Evolutionary conservation across 2,329 filamentous ascomycete genomes (phyloP).

Genomic region (Botrytis galanthina): DNA sequence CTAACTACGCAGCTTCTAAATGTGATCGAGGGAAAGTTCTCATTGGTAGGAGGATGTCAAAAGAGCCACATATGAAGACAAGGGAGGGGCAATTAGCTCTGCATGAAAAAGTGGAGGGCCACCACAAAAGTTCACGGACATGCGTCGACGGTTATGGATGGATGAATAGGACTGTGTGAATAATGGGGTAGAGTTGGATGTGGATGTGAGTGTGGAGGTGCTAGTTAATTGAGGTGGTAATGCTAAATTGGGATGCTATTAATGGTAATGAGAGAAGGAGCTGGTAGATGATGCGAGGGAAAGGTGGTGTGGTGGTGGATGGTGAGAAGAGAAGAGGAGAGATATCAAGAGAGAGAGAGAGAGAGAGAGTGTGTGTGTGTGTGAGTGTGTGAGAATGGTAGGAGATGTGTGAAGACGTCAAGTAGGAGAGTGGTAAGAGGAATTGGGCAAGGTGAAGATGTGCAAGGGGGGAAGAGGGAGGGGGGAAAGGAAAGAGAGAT

Average conservation of each 20-base stretch:
- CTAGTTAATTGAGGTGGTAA: background rate
- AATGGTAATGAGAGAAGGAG: background rate
- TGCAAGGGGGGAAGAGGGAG: background rate
- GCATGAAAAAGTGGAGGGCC: constrained; percentile 1
- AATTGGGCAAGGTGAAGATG: background rate
- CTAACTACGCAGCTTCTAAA: background rate
- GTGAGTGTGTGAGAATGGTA: background rate
- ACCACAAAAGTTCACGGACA: constrained; percentile 2
- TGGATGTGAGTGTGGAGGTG: background rate
- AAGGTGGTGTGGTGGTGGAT: background rate
- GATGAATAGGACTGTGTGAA: constrained; percentile 2
- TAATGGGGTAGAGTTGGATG: background rate
- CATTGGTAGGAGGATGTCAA: background rate
- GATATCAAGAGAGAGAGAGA: background rate
- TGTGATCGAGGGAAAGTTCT: background rate
- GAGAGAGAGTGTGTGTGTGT: too few species aligned
- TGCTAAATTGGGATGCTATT: background rate
- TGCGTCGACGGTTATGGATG: constrained; percentile 5
- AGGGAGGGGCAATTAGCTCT: background rate
- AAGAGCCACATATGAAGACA: constrained; percentile 1
- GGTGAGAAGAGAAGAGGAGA: background rate
- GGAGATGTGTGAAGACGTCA: background rate
- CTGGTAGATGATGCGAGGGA: background rate
- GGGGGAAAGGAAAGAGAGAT: background rate
- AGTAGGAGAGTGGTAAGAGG: background rate